These are phyloP conservation scores for Pestalotiopsis sp. DNA, from an alignment of 2,329 filamentous ascomycete species.

Conservation along the genomic window DNA sequence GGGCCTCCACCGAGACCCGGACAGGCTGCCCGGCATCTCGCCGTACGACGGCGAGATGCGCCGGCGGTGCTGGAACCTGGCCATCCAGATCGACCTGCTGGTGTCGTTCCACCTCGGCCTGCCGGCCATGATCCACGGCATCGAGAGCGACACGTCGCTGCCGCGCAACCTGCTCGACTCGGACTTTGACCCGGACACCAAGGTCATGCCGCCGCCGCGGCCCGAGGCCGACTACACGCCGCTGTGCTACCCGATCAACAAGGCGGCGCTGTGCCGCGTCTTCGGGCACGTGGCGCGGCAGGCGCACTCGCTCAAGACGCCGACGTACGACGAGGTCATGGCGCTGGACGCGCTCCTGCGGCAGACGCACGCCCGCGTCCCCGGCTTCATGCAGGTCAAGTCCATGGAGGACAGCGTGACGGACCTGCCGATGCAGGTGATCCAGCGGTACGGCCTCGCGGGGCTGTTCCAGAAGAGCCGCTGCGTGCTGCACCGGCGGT, in stretches of 20 bases:
- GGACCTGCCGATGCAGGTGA: conserved; percentile 45
- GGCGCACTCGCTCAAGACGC: conserved; percentile 47
- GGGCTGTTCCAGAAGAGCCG: conserved; percentile 55
- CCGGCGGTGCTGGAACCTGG: conserved; percentile 53
- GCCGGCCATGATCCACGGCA: conserved; percentile 63
- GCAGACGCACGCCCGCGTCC: conserved; percentile 45
- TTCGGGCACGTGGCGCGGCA: conserved; percentile 52
- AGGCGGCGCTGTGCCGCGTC: conserved; percentile 45
- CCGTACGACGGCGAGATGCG: conserved; percentile 56
- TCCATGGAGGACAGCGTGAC: conserved; percentile 49
- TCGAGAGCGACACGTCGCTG: conserved; percentile 62
- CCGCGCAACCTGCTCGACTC: conserved; percentile 66
- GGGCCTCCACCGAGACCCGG: conserved; percentile 58
- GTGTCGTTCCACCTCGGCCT: conserved; percentile 69
- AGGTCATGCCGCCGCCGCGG: conserved; percentile 54
- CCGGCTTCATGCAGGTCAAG: conserved; percentile 47
- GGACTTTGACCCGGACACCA: conserved; percentile 59
- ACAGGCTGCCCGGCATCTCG: conserved; percentile 48
- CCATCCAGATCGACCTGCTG: conserved; percentile 60
- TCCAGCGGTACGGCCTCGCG: conserved; percentile 54
- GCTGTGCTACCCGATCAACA: conserved; percentile 55
- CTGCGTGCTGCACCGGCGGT: conserved; percentile 56
- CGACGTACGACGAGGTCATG: conserved; percentile 50
- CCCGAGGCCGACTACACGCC: conserved; percentile 60
- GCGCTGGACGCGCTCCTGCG: conserved; percentile 46